Evolutionary conservation across 78 protist genomes (phyloP), one percentile per base, ranked within the genome.

Genomic region (Chrysochromulina tobinii): DNA sequence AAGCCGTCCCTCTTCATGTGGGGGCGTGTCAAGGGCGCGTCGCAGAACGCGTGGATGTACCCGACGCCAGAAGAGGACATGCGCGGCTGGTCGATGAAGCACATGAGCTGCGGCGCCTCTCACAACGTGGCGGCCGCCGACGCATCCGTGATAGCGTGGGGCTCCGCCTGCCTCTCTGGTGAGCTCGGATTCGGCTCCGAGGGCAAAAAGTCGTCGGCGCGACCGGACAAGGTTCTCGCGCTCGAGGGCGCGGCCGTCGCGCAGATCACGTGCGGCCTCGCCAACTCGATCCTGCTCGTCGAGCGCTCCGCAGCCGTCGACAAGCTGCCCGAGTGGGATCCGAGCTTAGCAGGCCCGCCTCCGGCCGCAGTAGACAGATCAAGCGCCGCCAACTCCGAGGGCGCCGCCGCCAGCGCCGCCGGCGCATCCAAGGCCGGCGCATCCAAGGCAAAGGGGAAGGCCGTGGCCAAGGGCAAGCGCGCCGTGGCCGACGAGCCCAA

Each of bases 41-140:
- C 79, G 79, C 79, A 69, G 27, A 69, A 69, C 79, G 4, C 50
- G 50, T 69, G 79, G 79, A 69, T 69, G 79, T 25, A n/a, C 79
- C 79, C 79, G 14, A 23, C 4, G 14, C 3, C 14, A 12, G 79
- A 69, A 51, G 50, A 69, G 23, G 79, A 69, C 17, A 27, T 69
- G 27, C 27, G 79, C 51, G 79, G 79, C 27, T 69, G 79, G 79
- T 4, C 4, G 54, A 18, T 69, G 54, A 3, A 27, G 51, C 15
- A 27, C 2, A 12, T 59, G 64, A 59, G 64, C 64, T 69, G 79
- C 79, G 79, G 79, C 12, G 4, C 79, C 27, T 27, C 50, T 1
- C 79, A 69, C 79, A 69, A 3, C 54, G 79, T 69, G 14, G 79
- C 27, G 51, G 4, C 9, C 54, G 79, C 79, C 23, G 79, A 69